Evolutionary conservation across 2,329 filamentous ascomycete species (phyloP), one percentile per base, ranked within the genome.

Genomic region (Xylaria sp.): DNA sequence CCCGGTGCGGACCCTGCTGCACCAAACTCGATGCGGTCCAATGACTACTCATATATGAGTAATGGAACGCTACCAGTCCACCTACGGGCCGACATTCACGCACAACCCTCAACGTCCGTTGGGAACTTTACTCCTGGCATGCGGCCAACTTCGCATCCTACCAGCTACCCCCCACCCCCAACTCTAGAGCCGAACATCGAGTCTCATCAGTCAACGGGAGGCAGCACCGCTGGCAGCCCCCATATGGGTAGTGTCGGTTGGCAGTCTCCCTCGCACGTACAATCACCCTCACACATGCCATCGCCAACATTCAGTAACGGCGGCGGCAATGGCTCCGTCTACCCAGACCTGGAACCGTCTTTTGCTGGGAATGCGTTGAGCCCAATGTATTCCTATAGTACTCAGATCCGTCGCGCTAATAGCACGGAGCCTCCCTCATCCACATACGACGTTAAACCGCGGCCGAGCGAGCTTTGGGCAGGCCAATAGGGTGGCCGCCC

Each of bases 151-250:
- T 97, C 94, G 44, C 94, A 97, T 79, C 94, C 95, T 0, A 90
- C 84, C 13, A 86, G 86, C 67, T 97, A 95, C 78, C 92, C 90
- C n/a, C 93, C 92, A 27, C 92, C 93, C 1, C 89, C 92, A 55
- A 94, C 92, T 17, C 84, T 97, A 58, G 95, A 97, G 81, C 93
- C 94, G 29, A 94, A 88, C 78, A 86, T 93, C 68, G 93, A 95
- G 77, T 90, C 92, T 66, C 89, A 91, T 70, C 90, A 91, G 73
- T 84, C 88, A 2, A 88, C 86, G 1, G 79, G 83, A 56, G 85
- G 85, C 62, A 97, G 92, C 76, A 90, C 87, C n/a, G 89, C 84
- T 63, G 92, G 92, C 60, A 97, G 94, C 78, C 94, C 95, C 57
- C 94, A 97, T 79, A 93, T 97, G 89, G 81, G 82, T 68, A 89